phyloP scores from a whole-genome alignment of 192 early-diverging fungal species.

The Gonapodya prolifera region DNA sequence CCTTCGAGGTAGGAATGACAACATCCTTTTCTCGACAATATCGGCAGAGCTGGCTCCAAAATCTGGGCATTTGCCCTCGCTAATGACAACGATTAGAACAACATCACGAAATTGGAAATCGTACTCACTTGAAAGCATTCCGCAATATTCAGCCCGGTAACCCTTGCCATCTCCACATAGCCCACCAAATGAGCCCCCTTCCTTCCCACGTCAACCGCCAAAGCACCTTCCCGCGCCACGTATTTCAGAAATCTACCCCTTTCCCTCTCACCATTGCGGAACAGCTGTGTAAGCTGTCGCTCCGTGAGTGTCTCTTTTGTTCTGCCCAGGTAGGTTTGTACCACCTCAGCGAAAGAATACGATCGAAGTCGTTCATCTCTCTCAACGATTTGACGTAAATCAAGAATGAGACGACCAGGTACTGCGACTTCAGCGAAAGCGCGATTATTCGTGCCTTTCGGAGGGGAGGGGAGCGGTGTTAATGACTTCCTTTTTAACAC shows the following conservation, averaged over 20 bases:
- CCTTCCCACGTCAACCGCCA: not conserved
- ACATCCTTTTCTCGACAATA: not conserved
- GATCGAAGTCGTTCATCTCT: not conserved
- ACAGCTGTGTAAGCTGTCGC: not conserved
- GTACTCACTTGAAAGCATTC: not conserved
- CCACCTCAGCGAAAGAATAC: not conserved
- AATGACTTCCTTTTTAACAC: not conserved
- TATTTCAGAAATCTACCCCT: not conserved
- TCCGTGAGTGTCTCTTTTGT: not conserved
- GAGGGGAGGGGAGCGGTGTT: not conserved
- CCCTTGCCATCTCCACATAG: not conserved
- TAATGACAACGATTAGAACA: not conserved
- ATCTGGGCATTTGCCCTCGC: not conserved
- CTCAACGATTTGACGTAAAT: not conserved
- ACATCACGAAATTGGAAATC: not conserved
- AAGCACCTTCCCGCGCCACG: not conserved
- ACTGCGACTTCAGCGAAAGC: not conserved
- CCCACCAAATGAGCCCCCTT: not conserved
- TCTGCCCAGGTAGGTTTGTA: not conserved
- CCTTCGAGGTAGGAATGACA: not conserved
- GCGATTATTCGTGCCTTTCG: not conserved
- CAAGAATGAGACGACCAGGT: not conserved
- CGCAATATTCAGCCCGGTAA: not conserved
- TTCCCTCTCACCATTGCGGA: not conserved
- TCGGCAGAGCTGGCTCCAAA: slow-evolving; percentile 4